Evolutionary conservation across 106 monocot genomes (phyloP), one percentile per base, ranked within the genome.

Genomic region (Dendrobium catenatum): DNA sequence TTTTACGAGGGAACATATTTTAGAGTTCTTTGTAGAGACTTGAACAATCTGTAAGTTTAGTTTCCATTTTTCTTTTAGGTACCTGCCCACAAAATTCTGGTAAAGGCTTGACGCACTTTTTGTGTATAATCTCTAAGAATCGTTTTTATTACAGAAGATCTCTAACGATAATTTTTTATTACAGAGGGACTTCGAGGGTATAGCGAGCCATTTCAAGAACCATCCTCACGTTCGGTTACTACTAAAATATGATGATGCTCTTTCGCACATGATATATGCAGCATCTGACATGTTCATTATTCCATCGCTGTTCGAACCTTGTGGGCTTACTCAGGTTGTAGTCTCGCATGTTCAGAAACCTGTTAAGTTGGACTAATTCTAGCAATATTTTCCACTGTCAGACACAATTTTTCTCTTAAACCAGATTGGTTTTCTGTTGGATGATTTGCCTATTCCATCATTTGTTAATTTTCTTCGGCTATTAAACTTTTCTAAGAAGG

Each of bases 261-360:
- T 97, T 80, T 94, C 94, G 27, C 96, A 91, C 86, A 78, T 75
- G 43, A 94, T 97, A 56, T 97, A 84, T 87, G 94, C 94, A 29
- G 94, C 92, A 78, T 88, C 90, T 42, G 94, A 97, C 82, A 91
- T 97, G 94, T 83, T 97, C 80, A 81, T 97, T 72, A 84, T 97
- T 61, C 96, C 96, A 26, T 97, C 96, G 81, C 86, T 97, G 8
- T 97, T 90, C 75, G 94, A 97, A 82, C 96, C 96, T 41, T 97
- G 96, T 81, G 96, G 96, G 31, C 96, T 97, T 80, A 97, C 96
- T 75, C 96, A 97, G 94, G 96, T 97, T 84, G 54, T 58, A 11
- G 24, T 56, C 73, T 70, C 31, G 31, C 49, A 42, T 70, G 27
- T 68, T 29, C 2, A 70, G 9, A 31, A 68, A 13, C 29, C 31